These are phyloP conservation scores for Protomyces lactucae-debilis DNA, from an alignment of 1,139 yeast genomes.

Conservation along the genomic window DNA sequence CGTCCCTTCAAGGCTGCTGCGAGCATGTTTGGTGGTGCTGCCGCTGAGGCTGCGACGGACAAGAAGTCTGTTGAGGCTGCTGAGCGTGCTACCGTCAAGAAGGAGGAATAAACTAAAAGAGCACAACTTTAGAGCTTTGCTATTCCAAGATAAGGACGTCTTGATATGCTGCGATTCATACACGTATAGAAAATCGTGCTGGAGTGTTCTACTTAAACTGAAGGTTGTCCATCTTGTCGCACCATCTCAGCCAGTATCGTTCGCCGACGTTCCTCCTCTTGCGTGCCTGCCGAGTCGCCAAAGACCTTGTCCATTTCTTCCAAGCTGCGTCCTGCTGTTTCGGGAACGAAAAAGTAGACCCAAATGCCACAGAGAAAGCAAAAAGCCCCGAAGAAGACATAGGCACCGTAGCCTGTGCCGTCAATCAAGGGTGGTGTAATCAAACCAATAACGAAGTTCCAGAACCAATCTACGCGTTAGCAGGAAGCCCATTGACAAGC, in stretches of 20 bases:
- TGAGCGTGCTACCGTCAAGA: conserved; percentile 89
- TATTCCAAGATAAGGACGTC: too few relatives aligned
- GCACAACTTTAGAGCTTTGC: too few relatives aligned
- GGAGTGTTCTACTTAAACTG: not conserved
- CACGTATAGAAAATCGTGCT: too few relatives aligned
- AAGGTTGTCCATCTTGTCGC: not conserved
- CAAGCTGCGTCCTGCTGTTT: conserved; percentile 54
- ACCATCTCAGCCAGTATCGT: not conserved
- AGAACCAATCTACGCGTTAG: conserved; percentile 20
- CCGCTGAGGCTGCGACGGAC: conserved; percentile 66
- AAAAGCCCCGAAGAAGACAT: conserved; percentile 40
- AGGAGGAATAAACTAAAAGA: conserved; percentile 59
- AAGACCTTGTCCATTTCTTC: conserved; percentile 57
- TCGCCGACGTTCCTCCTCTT: conserved; percentile 21
- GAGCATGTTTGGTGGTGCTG: conserved; percentile 69
- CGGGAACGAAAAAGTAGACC: conserved; percentile 50
- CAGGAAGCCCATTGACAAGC: not conserved
- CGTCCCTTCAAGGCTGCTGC: conserved; percentile 88
- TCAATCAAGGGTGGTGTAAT: conserved; percentile 26
- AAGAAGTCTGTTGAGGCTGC: conserved; percentile 80
- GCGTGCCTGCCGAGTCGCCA: conserved; percentile 22
- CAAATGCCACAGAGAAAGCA: conserved; percentile 39
- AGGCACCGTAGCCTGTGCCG: conserved; percentile 21
- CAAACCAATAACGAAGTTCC: conserved; percentile 33
- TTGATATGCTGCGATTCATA: too few relatives aligned